Base-by-base conservation (phyloP, 2,329 filamentous ascomycete species). In the Elsinoe batatas region DNA sequence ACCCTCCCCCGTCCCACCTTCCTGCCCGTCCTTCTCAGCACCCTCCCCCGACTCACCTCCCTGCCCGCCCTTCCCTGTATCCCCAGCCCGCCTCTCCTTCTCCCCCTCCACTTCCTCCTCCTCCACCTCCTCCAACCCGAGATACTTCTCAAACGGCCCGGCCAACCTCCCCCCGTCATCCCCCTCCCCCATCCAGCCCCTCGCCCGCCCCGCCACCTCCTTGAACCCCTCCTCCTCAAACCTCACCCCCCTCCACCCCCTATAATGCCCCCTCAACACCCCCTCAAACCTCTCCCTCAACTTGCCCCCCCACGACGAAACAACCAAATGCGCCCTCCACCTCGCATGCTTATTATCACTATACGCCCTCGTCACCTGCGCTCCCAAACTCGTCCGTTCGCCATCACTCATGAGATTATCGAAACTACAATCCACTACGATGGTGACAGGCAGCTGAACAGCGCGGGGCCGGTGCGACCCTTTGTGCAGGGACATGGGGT, bases 341-440 rank as follows among this genome's bases (percentile, higher is more conserved):
- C 68, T 72, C 0, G 85, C 78, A 56, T 79, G 81, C 58, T 80
- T 81, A 70, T 96, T 97, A 65, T 95, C 89, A 17, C 90, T 89
- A 71, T 98, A 98, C 57, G 81, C 86, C 56, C 93, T 78, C 7
- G 89, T 95, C 59, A 98, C 77, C 70, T 98, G 93, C 57, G 83
- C 81, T 1, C 82, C 81, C 11, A 98, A 78, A 3, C 89, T 95
- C 56, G 91, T 83, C 30, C 87, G 76, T 71, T 98, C 93, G 62
- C 87, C 85, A 36, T 91, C 87, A 51, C 78, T 78, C 93, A 98
- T 98, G 65, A 91, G 80, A 40, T 87, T 76, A 68, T 98, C 91
- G 68, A 94, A 98, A 61, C 87, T 83, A 71, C 91, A 97, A 73
- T 98, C 93, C 60, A 98, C 74, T 58, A 98, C 77, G 61, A 98